Conservation (phyloP, 2,329 filamentous ascomycete species). For the Pezicula carpinea region DNA sequence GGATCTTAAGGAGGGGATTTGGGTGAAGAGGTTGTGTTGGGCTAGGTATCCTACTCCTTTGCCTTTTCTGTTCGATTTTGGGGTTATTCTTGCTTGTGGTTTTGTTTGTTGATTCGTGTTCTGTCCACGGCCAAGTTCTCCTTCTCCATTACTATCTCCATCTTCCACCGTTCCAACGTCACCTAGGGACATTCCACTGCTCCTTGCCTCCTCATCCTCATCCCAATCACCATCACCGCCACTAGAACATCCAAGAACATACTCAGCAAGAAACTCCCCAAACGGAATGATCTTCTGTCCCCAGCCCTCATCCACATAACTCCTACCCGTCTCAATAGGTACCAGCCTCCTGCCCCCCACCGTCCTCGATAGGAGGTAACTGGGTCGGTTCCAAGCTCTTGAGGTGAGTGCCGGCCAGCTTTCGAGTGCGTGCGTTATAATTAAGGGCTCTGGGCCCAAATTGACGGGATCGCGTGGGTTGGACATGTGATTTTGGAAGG, state of each 20-base stretch:
- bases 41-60: conserved; percentile 72
- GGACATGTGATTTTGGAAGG: conserved; percentile 59
- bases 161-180: no score
- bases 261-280: conserved; percentile 55
- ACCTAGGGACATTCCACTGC: no score
- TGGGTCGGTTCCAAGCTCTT: conserved; percentile 65
- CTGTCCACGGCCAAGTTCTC: no score
- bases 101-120: background rate
- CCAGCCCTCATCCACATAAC: conserved; percentile 84
- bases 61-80: background rate
- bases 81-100: background rate
- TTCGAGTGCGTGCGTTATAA: conserved; percentile 61
- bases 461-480: conserved; percentile 31
- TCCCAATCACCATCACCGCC: no score
- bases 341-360: conserved; percentile 75
- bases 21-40: conserved; percentile 81
- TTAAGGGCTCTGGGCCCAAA: conserved; percentile 51
- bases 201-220: no score
- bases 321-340: conserved; percentile 79
- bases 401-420: conserved; percentile 74
- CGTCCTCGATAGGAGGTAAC: conserved; percentile 70
- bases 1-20: conserved; percentile 69
- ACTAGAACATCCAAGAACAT: no score
- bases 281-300: conserved; percentile 78
- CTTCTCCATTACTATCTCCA: no score